Conservation (phyloP, 1,139 yeast species). For the Lodderomyces orthopsilosis region DNA sequence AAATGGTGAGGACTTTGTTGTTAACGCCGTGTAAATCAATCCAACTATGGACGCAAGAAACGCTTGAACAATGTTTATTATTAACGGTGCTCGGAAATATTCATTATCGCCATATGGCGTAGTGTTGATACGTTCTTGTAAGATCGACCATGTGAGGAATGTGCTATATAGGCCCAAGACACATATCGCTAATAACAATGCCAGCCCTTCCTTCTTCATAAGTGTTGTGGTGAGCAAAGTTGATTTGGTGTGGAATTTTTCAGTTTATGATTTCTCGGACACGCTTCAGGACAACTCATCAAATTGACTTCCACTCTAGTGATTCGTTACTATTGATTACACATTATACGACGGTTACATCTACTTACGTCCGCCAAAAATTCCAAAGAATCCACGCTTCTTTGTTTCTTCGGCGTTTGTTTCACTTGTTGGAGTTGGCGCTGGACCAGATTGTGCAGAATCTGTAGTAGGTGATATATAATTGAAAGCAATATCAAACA, state of each 20-base stretch:
- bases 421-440: neutral
- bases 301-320: neutral
- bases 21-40: conserved; percentile 46
- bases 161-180: conserved; percentile 78
- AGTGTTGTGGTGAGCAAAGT: neutral
- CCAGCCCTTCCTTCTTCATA: conserved; percentile 20
- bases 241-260: neutral
- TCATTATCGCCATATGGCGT: conserved; percentile 59
- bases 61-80: conserved; percentile 74
- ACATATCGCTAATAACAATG: conserved; percentile 47
- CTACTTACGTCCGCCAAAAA: conserved; percentile 31
- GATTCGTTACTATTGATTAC: too few relatives aligned
- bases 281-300: neutral
- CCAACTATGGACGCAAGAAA: conserved; percentile 72
- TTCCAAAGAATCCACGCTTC: conserved; percentile 42
- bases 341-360: neutral
- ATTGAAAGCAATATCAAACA: conserved; percentile 86
- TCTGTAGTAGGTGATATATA: conserved; percentile 51
- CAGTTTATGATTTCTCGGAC: neutral
- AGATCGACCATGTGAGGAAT: conserved; percentile 85
- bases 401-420: conserved; percentile 19
- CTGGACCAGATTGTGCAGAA: conserved; percentile 2
- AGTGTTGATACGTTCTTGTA: conserved; percentile 85
- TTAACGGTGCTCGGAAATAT: conserved; percentile 70
- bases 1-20: conserved; percentile 29